A percentile compares a stretch with the other conserved stretches of the same genome.
Evolutionary conservation across 2,329 filamentous ascomycete genomes (phyloP).

Genomic region (Sporothrix curviconia): DNA sequence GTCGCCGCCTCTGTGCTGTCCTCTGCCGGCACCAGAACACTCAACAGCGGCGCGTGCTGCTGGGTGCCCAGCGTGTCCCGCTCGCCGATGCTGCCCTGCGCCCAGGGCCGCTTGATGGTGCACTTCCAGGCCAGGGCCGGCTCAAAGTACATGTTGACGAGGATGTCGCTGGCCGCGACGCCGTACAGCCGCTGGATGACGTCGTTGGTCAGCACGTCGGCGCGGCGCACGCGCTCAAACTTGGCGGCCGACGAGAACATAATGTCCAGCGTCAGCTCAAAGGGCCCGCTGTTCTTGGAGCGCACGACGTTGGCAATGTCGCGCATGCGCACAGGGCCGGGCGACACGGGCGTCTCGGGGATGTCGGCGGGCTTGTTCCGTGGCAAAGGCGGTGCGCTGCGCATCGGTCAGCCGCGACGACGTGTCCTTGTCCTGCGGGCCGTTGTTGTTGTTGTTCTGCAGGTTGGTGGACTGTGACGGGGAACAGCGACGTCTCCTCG

Average conservation of each 20-base stretch:
- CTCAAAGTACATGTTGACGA: slow-evolving; percentile 31
- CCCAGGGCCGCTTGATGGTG: slow-evolving; percentile 30
- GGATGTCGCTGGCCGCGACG: slow-evolving; percentile 19
- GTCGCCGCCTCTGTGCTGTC: background rate
- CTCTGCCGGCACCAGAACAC: slow-evolving; percentile 20
- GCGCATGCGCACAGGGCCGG: background rate
- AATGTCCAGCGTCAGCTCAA: slow-evolving; percentile 31
- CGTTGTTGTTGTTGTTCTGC: background rate
- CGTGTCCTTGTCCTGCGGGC: too few species aligned
- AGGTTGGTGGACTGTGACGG: background rate
- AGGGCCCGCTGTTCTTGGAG: slow-evolving; percentile 46
- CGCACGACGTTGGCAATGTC: slow-evolving; percentile 35
- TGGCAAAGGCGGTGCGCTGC: too few species aligned
- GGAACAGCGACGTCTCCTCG: slow-evolving; percentile 15
- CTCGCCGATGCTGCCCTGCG: slow-evolving; percentile 32
- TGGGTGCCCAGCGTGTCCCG: slow-evolving; percentile 33
- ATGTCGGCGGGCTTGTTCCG: too few species aligned
- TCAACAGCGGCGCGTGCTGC: slow-evolving; percentile 32
- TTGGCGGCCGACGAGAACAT: background rate
- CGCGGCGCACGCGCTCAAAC: background rate
- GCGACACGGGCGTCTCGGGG: background rate
- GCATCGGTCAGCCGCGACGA: too few species aligned
- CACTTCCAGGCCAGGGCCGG: slow-evolving; percentile 33
- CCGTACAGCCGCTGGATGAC: background rate
- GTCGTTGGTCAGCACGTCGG: background rate